Evolutionary conservation across 345 rosid genomes (phyloP).

Genomic region (Ceriops zippeliana): DNA sequence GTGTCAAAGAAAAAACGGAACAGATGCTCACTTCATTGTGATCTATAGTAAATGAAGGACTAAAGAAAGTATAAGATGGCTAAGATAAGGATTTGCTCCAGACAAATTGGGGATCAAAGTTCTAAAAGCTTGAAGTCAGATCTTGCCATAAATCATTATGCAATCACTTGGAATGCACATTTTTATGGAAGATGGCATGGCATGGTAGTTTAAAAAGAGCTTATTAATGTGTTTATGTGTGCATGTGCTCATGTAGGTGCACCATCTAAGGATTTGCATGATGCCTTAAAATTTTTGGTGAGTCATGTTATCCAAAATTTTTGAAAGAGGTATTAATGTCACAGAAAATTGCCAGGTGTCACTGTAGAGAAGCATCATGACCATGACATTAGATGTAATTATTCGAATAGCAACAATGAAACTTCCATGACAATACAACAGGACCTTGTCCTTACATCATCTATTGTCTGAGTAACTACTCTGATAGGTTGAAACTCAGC

Average conservation of each 20-base stretch:
- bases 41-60: background rate
- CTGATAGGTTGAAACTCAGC: slow-evolving; percentile 71
- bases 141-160: background rate
- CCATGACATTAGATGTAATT: background rate
- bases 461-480: slow-evolving; percentile 51
- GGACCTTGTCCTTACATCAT: slow-evolving; percentile 57
- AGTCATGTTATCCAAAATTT: background rate
- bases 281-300: too few relatives aligned
- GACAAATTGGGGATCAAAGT: background rate
- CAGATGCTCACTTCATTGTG: too few relatives aligned
- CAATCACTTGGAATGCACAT: background rate
- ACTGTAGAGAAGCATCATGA: background rate
- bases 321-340: background rate
- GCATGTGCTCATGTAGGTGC: too few relatives aligned
- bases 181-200: background rate
- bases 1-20: too few relatives aligned
- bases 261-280: background rate
- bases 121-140: background rate
- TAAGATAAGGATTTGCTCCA: background rate
- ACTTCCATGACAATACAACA: background rate
- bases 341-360: too few relatives aligned
- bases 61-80: background rate
- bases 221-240: background rate
- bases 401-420: background rate
- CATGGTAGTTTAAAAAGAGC: background rate